Base-by-base conservation (phyloP, 768 basidiomycete genomes). In the Kwoniella mangroviensis region DNA sequence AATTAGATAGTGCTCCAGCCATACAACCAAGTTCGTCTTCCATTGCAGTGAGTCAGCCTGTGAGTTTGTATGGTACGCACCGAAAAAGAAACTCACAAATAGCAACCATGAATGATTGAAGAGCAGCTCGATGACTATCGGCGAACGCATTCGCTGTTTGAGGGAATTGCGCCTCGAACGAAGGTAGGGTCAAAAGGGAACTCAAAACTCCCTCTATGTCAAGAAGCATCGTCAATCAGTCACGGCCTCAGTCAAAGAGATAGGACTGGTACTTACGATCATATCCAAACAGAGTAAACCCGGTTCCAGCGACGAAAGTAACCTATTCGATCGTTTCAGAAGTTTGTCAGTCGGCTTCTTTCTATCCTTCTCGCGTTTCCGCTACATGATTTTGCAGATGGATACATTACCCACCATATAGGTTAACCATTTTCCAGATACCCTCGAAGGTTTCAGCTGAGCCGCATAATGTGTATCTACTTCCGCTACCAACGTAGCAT, bases 11-110 rank as follows among this genome's bases (percentile, higher is more conserved):
- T 4, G 89, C 89, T 6, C 90, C 90, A 19, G 86, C 75, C 58
- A 91, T 84, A 73, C 89, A 90, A 6, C 90, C 89, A 24, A 90
- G 84, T 84, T 90, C 88, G 87, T 90, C 68, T 71, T 22, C 15
- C n/a, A 7, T 34, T 1, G 68, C 53, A 73, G 59, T 54, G 10
- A 42, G 7, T 58, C 63, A 15, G 10, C 22, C 26, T 49, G 34
- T 24, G 22, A 42, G 41, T 28, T 26, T 17, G 40, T 34, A 34
- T 34, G 6, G 34, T 34, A 34, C 34, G 9, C 34, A 34, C 34
- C 40, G 40, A 77, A 85, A 19, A n/a, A n/a, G n/a, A n/a, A n/a
- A 70, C 70, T 87, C 87, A 76, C 89, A 89, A 43, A 89, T 84
- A 10, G 88, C 88, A 17, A 89, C 87, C 2, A 89, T 78, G 55